phyloP scores from a whole-genome alignment of 2,329 filamentous ascomycete genomes.

The Ophiostoma ulmi region DNA sequence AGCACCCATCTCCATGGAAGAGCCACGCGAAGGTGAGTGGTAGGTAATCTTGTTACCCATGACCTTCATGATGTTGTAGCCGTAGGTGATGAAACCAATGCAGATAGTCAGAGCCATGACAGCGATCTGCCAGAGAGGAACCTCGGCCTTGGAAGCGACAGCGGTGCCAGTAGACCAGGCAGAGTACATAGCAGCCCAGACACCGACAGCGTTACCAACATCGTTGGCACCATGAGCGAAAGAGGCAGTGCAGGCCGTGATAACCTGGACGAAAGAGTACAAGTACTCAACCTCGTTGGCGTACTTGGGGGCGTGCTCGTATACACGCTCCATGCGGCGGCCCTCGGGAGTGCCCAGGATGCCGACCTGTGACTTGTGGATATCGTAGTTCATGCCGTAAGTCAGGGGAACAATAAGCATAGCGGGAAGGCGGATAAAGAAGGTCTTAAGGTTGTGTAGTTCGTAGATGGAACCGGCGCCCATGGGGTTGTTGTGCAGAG shows the following conservation, averaged over 20 bases:
- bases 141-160: constrained; percentile 56
- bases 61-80: constrained; percentile 82
- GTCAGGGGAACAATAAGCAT: constrained; percentile 57
- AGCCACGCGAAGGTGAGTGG: constrained; percentile 53
- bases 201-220: constrained; percentile 65
- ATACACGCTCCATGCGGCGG: constrained; percentile 63
- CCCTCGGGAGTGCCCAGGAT: constrained; percentile 68
- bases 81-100: constrained; percentile 65
- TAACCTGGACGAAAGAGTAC: constrained; percentile 61
- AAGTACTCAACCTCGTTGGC: constrained; percentile 65
- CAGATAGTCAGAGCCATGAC: constrained; percentile 61
- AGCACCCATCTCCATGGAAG: constrained; percentile 74
- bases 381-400: constrained; percentile 77
- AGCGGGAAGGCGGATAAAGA: constrained; percentile 64
- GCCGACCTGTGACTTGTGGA: constrained; percentile 69
- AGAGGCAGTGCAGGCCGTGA: constrained; percentile 66
- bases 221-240: constrained; percentile 76
- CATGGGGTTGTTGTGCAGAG: constrained; percentile 67
- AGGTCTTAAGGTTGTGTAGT: constrained; percentile 59
- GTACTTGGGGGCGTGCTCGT: constrained; percentile 59
- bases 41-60: constrained; percentile 80
- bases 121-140: constrained; percentile 72
- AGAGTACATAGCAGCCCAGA: constrained; percentile 65
- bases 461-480: constrained; percentile 71
- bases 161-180: constrained; percentile 61